phyloP scores from a whole-genome alignment of 2,329 filamentous ascomycete species.

The Fusarium caatingaense region DNA sequence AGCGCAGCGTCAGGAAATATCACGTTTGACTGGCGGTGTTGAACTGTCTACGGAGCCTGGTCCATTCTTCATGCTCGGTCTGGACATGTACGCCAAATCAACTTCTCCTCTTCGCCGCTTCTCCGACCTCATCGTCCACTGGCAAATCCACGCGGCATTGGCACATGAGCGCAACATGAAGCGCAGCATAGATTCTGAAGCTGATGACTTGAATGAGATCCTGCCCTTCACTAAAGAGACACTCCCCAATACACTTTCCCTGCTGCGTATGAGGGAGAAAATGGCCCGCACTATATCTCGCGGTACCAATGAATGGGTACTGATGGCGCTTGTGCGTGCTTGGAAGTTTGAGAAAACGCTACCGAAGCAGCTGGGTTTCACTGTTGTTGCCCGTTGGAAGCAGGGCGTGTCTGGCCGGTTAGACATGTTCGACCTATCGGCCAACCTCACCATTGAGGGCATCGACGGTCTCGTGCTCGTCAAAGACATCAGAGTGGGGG shows the following conservation, averaged over 20 bases:
- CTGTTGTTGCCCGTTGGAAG: constrained; percentile 54
- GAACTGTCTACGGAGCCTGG: constrained; percentile 64
- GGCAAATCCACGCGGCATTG: constrained; percentile 72
- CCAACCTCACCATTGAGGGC: constrained; percentile 54
- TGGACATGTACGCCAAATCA: constrained; percentile 70
- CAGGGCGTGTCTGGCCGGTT: constrained; percentile 56
- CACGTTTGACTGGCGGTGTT: constrained; percentile 58
- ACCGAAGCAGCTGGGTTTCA: constrained; percentile 62
- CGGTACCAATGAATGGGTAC: constrained; percentile 64
- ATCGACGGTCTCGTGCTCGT: constrained; percentile 54
- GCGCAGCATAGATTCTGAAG: constrained; percentile 41
- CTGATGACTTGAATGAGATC: constrained; percentile 50
- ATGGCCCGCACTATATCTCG: constrained; percentile 58
- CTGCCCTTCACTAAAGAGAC: constrained; percentile 59
- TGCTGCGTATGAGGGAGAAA: constrained; percentile 65
- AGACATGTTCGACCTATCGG: constrained; percentile 62
- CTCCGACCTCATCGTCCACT: constrained; percentile 71
- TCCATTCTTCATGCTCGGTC: constrained; percentile 67
- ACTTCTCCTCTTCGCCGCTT: constrained; percentile 76
- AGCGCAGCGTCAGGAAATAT: constrained; percentile 47
- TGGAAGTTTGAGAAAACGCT: constrained; percentile 66
- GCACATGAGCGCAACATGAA: constrained; percentile 55
- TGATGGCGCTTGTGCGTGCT: constrained; percentile 69
- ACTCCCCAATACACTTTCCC: constrained; percentile 60
- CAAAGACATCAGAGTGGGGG: constrained; percentile 60